Percentiles rank a stretch among this genome's conserved stretches.
Conservation (phyloP, 345 rosid genomes). For the Isatis tinctoria region DNA sequence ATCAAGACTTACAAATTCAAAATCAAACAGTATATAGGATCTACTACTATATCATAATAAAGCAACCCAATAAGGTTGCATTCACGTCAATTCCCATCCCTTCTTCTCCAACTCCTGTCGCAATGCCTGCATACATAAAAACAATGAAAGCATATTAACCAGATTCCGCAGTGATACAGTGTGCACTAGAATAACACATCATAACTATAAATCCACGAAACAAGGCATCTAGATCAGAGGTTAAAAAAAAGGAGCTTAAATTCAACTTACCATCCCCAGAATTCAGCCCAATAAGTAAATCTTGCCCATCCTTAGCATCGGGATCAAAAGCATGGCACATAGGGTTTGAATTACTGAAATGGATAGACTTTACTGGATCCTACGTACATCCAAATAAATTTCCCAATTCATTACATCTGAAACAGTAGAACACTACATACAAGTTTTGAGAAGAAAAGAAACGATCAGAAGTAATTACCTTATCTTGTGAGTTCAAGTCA, state of each 20-base stretch:
- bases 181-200: conserved; percentile 67
- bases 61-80: too few relatives aligned
- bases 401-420: conserved; percentile 9
- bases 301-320: conserved; percentile 98
- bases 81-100: too few relatives aligned
- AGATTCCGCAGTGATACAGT: conserved; percentile 91
- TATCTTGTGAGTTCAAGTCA: conserved; percentile 96
- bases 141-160: too few relatives aligned
- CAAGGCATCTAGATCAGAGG: conserved; percentile 7
- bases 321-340: conserved; percentile 95
- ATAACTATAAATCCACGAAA: conserved; percentile 20
- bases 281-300: conserved; percentile 84
- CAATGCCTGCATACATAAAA: too few relatives aligned
- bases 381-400: conserved; percentile 37
- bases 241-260: conserved; percentile 7
- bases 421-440: conserved; percentile 1
- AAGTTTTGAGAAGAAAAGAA: neutral
- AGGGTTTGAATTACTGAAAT: conserved; percentile 89
- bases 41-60: too few relatives aligned
- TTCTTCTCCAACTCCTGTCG: too few relatives aligned
- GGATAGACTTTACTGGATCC: conserved; percentile 98
- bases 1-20: too few relatives aligned
- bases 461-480: conserved; percentile 45
- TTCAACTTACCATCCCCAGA: conserved; percentile 85
- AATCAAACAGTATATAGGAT: too few relatives aligned